phyloP scores from a whole-genome alignment of 2,329 filamentous ascomycete genomes.

The Graphilbum sp. region DNA sequence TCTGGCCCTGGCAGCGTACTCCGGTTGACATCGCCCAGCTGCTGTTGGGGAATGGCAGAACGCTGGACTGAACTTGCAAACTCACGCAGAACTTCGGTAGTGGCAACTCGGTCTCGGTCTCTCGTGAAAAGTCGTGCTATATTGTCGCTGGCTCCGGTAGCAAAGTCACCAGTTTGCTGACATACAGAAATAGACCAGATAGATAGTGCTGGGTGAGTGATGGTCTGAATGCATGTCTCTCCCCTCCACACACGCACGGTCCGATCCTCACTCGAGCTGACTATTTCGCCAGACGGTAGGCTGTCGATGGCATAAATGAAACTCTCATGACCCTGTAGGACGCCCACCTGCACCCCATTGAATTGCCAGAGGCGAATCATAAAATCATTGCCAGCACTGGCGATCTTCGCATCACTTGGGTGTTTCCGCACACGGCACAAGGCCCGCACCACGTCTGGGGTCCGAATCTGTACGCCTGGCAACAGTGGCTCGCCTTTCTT shows the following conservation, averaged over 20 bases:
- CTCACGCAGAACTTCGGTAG: slow-evolving; percentile 46
- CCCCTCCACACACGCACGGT: slow-evolving; percentile 82
- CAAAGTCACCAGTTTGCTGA: slow-evolving; percentile 71
- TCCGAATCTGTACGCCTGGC: slow-evolving; percentile 38
- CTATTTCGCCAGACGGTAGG: slow-evolving; percentile 69
- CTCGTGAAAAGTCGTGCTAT: slow-evolving; percentile 73
- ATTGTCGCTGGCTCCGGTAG: slow-evolving; percentile 82
- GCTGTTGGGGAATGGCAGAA: slow-evolving; percentile 77
- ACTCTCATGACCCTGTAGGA: slow-evolving; percentile 77
- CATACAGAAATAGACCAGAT: slow-evolving; percentile 89
- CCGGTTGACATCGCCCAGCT: slow-evolving; percentile 65
- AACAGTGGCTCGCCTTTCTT: slow-evolving; percentile 26
- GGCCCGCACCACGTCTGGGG: slow-evolving; percentile 74
- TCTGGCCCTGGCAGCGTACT: slow-evolving; percentile 80
- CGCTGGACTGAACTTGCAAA: slow-evolving; percentile 73
- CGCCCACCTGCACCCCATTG: slow-evolving; percentile 56
- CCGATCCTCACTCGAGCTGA: slow-evolving; percentile 88
- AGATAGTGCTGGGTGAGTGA: slow-evolving; percentile 91
- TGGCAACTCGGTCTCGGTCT: slow-evolving; percentile 50
- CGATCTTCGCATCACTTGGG: slow-evolving; percentile 76
- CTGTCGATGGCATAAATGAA: slow-evolving; percentile 80
- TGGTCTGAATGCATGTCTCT: slow-evolving; percentile 75
- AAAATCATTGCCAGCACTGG: slow-evolving; percentile 86
- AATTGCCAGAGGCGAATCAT: slow-evolving; percentile 77
- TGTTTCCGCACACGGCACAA: slow-evolving; percentile 64